Conservation (phyloP, 2,329 filamentous ascomycete genomes). For the Sporothrix mexicana region DNA sequence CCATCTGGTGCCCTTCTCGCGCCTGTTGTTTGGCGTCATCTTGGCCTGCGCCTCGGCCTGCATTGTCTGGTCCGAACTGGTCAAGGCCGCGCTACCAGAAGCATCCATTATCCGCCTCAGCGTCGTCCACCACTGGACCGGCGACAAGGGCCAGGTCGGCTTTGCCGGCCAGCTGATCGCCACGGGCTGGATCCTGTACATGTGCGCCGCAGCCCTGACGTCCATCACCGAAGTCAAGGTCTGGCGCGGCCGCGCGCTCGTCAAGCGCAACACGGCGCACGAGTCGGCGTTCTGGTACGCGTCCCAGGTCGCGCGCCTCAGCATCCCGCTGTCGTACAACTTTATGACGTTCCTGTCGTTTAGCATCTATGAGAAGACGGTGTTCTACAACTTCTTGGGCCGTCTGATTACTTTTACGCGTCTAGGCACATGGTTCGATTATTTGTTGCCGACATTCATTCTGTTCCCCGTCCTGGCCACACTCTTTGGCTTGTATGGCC, state of each 20-base stretch:
- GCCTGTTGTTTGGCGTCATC: slow-evolving; percentile 68
- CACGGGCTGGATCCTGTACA: slow-evolving; percentile 90
- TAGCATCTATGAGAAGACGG: slow-evolving; percentile 74
- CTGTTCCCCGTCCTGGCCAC: slow-evolving; percentile 84
- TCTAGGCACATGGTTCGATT: slow-evolving; percentile 82
- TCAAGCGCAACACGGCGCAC: slow-evolving; percentile 86
- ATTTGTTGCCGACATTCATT: slow-evolving; percentile 86
- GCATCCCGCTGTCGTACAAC: slow-evolving; percentile 92
- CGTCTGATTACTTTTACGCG: slow-evolving; percentile 81
- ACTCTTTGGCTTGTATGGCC: slow-evolving; percentile 87
- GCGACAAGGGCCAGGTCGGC: slow-evolving; percentile 75
- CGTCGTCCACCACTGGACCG: slow-evolving; percentile 76
- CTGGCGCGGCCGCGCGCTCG: slow-evolving; percentile 94
- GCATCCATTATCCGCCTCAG: slow-evolving; percentile 72
- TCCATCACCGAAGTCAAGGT: slow-evolving; percentile 93
- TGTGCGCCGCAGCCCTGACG: slow-evolving; percentile 87
- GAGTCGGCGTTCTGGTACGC: slow-evolving; percentile 97
- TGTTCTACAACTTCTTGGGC: slow-evolving; percentile 88
- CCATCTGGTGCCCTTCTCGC: slow-evolving; percentile 71
- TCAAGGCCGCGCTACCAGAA: slow-evolving; percentile 79
- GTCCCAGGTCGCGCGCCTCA: slow-evolving; percentile 88
- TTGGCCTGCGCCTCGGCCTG: slow-evolving; percentile 77
- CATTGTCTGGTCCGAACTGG: slow-evolving; percentile 91
- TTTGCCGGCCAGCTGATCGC: slow-evolving; percentile 87
- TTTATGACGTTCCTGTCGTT: slow-evolving; percentile 87